phyloP scores from a whole-genome alignment of 441 rosid species.

The Euphorbia celastroides region DNA sequence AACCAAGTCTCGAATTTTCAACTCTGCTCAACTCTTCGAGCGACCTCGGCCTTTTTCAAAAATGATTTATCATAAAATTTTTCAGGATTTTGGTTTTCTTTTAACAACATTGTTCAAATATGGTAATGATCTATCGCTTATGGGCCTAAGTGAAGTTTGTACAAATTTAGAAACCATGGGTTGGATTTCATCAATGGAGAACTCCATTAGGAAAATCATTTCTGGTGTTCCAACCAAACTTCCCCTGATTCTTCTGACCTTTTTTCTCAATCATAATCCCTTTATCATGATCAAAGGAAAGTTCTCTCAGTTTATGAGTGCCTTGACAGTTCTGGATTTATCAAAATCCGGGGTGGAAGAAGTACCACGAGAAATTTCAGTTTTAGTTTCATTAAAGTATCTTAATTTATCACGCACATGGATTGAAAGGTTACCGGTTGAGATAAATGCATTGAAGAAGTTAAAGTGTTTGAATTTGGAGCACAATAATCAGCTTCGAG shows the following conservation, averaged over 20 bases:
- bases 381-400: slow-evolving; percentile 11
- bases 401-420: background rate
- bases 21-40: background rate
- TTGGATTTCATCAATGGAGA: slow-evolving; percentile 5
- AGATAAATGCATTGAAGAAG: slow-evolving; percentile 18
- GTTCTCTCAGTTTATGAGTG: slow-evolving; percentile 4
- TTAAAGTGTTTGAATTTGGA: slow-evolving; percentile 28
- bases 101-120: background rate
- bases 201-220: too few species aligned
- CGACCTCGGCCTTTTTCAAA: background rate
- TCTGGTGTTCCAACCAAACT: background rate
- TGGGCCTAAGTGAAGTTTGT: too few species aligned
- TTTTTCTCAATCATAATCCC: slow-evolving; percentile 11
- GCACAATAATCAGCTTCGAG: background rate
- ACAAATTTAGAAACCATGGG: background rate
- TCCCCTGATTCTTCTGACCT: background rate
- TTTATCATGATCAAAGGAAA: background rate
- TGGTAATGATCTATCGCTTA: background rate
- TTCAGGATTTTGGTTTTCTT: slow-evolving; percentile 12
- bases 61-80: background rate
- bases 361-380: slow-evolving; percentile 19
- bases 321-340: slow-evolving; percentile 14
- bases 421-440: slow-evolving; percentile 13
- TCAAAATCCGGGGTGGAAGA: background rate
- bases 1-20: background rate